Percentiles rank a stretch among this genome's conserved stretches.
Evolutionary conservation across 352 stramenopile species (phyloP).

Genomic region (Phytophthora foliorum): DNA sequence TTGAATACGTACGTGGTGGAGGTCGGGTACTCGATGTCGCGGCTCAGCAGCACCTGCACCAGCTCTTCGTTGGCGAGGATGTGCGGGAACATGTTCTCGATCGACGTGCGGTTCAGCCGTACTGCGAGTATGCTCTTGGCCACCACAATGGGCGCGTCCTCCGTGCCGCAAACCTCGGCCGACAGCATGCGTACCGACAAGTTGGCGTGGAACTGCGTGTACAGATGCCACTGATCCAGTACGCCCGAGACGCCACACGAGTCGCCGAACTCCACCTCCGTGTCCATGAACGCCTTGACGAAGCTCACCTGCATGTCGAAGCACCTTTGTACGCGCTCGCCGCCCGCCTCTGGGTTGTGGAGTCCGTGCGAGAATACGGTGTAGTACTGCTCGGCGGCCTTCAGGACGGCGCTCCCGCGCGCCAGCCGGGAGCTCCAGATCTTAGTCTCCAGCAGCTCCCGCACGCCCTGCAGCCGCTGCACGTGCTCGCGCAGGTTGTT

Average conservation of each 20-base stretch:
- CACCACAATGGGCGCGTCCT: constrained; percentile 62
- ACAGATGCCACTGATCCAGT: constrained; percentile 71
- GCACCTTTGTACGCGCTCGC: constrained; percentile 43
- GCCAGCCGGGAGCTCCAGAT: constrained; percentile 52
- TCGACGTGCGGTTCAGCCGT: constrained; percentile 58
- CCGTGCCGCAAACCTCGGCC: constrained; percentile 54
- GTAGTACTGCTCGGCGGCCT: constrained; percentile 75
- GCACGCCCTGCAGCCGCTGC: constrained; percentile 55
- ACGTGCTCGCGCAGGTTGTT: constrained; percentile 68
- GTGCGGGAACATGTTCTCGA: constrained; percentile 77
- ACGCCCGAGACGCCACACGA: constrained; percentile 47
- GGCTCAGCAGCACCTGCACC: constrained; percentile 63
- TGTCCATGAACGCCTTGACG: constrained; percentile 57
- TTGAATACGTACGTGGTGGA: constrained; percentile 71
- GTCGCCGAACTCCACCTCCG: constrained; percentile 52
- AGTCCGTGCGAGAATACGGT: constrained; percentile 65
- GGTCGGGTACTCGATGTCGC: constrained; percentile 62
- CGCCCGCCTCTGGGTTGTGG: constrained; percentile 53
- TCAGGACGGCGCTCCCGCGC: constrained; percentile 46
- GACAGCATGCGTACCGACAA: constrained; percentile 47
- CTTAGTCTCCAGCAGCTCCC: constrained; percentile 55
- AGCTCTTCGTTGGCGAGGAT: constrained; percentile 64
- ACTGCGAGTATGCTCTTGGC: constrained; percentile 52
- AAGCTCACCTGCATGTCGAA: constrained; percentile 69
- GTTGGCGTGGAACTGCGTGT: constrained; percentile 62